phyloP scores from a whole-genome alignment of 2,329 filamentous ascomycete species.

The Aspergillus caelatus region DNA sequence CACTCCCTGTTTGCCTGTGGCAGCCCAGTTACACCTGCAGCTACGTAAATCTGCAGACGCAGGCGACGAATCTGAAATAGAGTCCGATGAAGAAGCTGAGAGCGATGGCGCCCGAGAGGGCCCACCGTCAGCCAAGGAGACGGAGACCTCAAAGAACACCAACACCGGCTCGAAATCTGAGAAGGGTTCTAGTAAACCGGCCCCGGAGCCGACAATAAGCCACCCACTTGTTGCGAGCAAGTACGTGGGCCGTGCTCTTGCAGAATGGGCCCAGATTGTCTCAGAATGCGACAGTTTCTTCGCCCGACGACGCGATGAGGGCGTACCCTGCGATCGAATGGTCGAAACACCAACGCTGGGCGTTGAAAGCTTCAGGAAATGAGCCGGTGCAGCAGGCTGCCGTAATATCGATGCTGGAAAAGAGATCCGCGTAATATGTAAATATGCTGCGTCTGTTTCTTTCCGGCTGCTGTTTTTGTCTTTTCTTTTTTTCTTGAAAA shows the following conservation, averaged over 20 bases:
- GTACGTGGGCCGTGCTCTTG: conserved; percentile 65
- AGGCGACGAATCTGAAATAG: conserved; percentile 23
- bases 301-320: conserved; percentile 62
- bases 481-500: neutral
- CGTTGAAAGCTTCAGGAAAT: conserved; percentile 62
- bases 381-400: neutral
- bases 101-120: conserved; percentile 10
- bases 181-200: conserved; percentile 14
- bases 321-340: conserved; percentile 58
- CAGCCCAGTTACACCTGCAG: conserved; percentile 58
- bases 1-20: conserved; percentile 59
- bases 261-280: conserved; percentile 65
- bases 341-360: conserved; percentile 66
- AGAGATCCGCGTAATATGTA: neutral
- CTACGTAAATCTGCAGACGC: conserved; percentile 31
- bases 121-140: conserved; percentile 9
- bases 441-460: neutral
- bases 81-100: conserved; percentile 21
- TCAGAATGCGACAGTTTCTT: conserved; percentile 67
- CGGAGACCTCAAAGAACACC: neutral
- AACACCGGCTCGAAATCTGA: conserved; percentile 2
- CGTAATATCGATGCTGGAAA: conserved; percentile 23
- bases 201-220: conserved; percentile 20
- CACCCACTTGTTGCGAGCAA: conserved; percentile 49
- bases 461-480: neutral